These are phyloP conservation scores for Paspalum notatum DNA, from an alignment of 176 grass and related monocot genomes.

Conservation along the genomic window DNA sequence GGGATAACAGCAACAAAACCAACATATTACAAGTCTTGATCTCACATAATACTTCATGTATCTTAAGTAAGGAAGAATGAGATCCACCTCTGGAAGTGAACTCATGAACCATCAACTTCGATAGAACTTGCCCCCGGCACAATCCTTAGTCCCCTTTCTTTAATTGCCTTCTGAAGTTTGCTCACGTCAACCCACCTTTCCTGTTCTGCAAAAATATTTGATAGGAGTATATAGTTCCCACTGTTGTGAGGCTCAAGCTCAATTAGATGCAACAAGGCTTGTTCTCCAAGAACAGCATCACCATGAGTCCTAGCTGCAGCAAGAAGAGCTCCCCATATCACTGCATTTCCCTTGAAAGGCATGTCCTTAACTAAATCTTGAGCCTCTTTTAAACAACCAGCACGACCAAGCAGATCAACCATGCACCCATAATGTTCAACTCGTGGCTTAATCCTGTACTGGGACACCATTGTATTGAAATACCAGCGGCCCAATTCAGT, in stretches of 20 bases:
- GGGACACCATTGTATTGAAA: slow-evolving; percentile 62
- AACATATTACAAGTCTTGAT: slow-evolving; percentile 49
- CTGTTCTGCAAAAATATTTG: slow-evolving; percentile 73
- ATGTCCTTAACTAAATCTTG: slow-evolving; percentile 59
- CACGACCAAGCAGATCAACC: slow-evolving; percentile 71
- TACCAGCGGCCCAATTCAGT: slow-evolving; percentile 65
- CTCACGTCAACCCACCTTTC: slow-evolving; percentile 69
- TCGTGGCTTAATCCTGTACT: slow-evolving; percentile 59
- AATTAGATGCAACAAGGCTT: slow-evolving; percentile 70
- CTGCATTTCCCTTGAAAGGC: slow-evolving; percentile 82
- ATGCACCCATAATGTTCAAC: slow-evolving; percentile 86
- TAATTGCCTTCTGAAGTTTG: slow-evolving; percentile 69
- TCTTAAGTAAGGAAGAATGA: slow-evolving; percentile 68
- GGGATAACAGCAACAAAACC: slow-evolving; percentile 43
- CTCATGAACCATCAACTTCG: slow-evolving; percentile 75
- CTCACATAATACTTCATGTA: slow-evolving; percentile 57
- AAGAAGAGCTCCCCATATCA: slow-evolving; percentile 86
- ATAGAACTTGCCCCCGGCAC: slow-evolving; percentile 79
- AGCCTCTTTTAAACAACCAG: slow-evolving; percentile 64
- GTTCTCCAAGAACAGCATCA: slow-evolving; percentile 69
- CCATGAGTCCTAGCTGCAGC: slow-evolving; percentile 67
- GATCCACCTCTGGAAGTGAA: slow-evolving; percentile 84
- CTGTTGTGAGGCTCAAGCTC: slow-evolving; percentile 75
- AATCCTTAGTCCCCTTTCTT: slow-evolving; percentile 64
- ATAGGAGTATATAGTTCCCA: slow-evolving; percentile 77